These are phyloP conservation scores for Phylloporus sp. DNA, from an alignment of 768 basidiomycete genomes.

Conservation along the genomic window DNA sequence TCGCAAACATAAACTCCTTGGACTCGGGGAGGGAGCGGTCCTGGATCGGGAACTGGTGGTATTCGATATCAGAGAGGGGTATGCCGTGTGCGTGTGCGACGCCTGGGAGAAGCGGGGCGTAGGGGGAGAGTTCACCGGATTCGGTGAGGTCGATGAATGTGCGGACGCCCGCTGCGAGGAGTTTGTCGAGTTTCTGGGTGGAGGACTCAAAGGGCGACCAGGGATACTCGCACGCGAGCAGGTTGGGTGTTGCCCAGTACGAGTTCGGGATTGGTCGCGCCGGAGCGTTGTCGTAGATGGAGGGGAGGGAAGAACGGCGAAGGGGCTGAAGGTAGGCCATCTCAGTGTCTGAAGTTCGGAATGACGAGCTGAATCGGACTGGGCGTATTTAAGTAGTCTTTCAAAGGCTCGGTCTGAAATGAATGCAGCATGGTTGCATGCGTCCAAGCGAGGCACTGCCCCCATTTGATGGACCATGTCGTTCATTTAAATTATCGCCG, in stretches of 20 bases:
- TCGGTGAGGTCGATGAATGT: conserved; percentile 88
- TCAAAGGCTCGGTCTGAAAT: no score
- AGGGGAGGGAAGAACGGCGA: conserved; percentile 19
- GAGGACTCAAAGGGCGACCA: conserved; percentile 56
- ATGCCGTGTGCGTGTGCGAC: conserved; percentile 57
- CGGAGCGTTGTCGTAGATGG: conserved; percentile 18
- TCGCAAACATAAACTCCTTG: conserved; percentile 51
- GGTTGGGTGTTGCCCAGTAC: conserved; percentile 72
- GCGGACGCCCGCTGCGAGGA: conserved; percentile 68
- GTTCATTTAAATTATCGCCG: conserved; percentile 11
- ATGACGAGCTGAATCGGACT: conserved; percentile 1
- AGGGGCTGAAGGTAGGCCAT: conserved; percentile 10
- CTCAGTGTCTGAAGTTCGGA: background rate
- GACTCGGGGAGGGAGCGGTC: conserved; percentile 67
- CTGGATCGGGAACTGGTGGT: conserved; percentile 76
- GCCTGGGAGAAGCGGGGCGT: conserved; percentile 49
- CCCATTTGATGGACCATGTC: conserved; percentile 2
- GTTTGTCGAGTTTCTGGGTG: conserved; percentile 68
- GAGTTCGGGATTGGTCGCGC: conserved; percentile 79
- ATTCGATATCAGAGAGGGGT: conserved; percentile 53
- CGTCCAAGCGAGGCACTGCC: conserved; percentile 7
- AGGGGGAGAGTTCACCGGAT: conserved; percentile 67
- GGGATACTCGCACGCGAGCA: conserved; percentile 81
- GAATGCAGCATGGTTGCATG: conserved; percentile 5
- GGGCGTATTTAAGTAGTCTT: conserved; percentile 16